phyloP scores from a whole-genome alignment of 768 basidiomycete species.

The Collybiopsis confluens region DNA sequence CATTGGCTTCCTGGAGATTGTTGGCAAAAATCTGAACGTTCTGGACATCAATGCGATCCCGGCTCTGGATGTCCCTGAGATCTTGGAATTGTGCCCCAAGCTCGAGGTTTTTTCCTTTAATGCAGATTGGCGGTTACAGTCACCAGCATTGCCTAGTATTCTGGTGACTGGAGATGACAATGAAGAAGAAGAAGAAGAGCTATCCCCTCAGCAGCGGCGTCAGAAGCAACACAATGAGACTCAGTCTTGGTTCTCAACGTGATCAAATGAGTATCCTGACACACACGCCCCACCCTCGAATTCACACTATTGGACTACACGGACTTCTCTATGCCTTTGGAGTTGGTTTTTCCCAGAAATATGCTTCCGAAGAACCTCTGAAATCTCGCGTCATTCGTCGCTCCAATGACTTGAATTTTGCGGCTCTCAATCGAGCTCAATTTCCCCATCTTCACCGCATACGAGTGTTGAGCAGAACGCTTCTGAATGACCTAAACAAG shows the following conservation, averaged over 20 bases:
- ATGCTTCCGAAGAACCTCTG: conserved; percentile 37
- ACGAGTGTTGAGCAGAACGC: conserved; percentile 49
- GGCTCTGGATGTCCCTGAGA: conserved; percentile 48
- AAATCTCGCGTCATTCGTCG: conserved; percentile 41
- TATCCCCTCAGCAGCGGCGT: conserved; percentile 12
- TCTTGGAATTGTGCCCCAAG: conserved; percentile 61
- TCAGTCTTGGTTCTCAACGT: background rate
- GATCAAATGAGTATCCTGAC: conserved; percentile 20
- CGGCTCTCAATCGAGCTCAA: conserved; percentile 44
- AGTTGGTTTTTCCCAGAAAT: conserved; percentile 46
- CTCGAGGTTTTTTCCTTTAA: conserved; percentile 68
- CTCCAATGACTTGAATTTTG: conserved; percentile 65
- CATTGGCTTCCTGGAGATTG: conserved; percentile 50
- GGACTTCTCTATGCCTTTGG: conserved; percentile 69
- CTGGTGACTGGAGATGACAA: background rate
- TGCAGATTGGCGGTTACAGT: conserved; percentile 62
- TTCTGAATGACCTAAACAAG: conserved; percentile 56
- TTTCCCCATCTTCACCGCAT: conserved; percentile 63
- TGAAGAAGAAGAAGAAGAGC: conserved; percentile 12
- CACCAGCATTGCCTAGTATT: background rate
- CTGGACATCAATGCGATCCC: conserved; percentile 64
- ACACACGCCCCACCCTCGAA: conserved; percentile 46
- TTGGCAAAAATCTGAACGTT: conserved; percentile 55
- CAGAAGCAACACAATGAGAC: conserved; percentile 2
- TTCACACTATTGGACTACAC: conserved; percentile 64